Evolutionary conservation across 1,284 basidiomycete genomes (phyloP).

Genomic region (Apiotrichum sp.): DNA sequence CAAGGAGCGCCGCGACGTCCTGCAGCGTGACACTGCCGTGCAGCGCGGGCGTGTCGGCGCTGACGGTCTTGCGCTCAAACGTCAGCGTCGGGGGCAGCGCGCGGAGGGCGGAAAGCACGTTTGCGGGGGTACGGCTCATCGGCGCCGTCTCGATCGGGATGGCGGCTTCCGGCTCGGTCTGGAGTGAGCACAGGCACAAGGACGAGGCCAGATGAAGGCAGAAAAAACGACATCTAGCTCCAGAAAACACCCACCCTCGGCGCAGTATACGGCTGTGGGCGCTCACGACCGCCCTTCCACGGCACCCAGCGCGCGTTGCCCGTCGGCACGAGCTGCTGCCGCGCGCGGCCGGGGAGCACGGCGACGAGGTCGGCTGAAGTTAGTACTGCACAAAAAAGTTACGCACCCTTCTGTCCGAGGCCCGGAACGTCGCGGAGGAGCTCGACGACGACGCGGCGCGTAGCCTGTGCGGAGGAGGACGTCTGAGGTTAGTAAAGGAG

Average conservation of each 20-base stretch:
- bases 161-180: neutral
- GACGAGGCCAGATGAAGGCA: too few species aligned
- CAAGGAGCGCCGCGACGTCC: conserved; percentile 27
- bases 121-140: conserved; percentile 8
- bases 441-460: conserved; percentile 27
- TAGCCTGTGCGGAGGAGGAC: neutral
- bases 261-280: neutral
- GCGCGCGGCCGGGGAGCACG: conserved; percentile 31
- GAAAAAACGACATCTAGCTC: too few species aligned
- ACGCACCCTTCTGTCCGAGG: conserved; percentile 23
- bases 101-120: conserved; percentile 22
- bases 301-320: conserved; percentile 30
- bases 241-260: neutral
- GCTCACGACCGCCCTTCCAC: conserved; percentile 15
- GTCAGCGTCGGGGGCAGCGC: conserved; percentile 20
- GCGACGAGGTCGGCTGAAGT: conserved; percentile 45
- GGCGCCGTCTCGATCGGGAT: neutral
- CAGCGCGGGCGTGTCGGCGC: conserved; percentile 23
- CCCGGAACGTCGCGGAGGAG: conserved; percentile 31
- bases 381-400: conserved; percentile 52
- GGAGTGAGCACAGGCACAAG: too few species aligned
- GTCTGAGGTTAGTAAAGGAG: too few species aligned
- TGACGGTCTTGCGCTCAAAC: conserved; percentile 31
- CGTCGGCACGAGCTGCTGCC: conserved; percentile 31
- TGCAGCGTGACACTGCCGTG: conserved; percentile 36